Percentiles rank a stretch among this genome's conserved stretches.
Evolutionary conservation across 257 asterid genomes (phyloP).

Genomic region (Gentiana macrophylla): DNA sequence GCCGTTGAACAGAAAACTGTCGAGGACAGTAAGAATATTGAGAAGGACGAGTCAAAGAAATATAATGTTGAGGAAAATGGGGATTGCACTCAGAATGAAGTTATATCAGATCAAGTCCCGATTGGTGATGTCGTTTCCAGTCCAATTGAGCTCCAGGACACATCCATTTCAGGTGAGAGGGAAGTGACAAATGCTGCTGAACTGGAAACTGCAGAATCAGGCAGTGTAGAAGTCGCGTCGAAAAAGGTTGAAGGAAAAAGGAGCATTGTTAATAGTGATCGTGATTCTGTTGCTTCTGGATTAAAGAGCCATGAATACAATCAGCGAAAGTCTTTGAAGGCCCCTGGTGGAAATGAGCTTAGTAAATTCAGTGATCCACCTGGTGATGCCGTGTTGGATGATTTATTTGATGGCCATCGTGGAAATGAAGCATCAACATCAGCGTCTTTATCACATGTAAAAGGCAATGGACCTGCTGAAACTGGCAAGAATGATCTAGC

Average conservation of each 20-base stretch:
- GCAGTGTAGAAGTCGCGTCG: slow-evolving; percentile 24
- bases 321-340: slow-evolving; percentile 57
- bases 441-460: slow-evolving; percentile 52
- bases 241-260: slow-evolving; percentile 44
- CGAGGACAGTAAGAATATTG: slow-evolving; percentile 36
- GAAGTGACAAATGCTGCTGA: slow-evolving; percentile 42
- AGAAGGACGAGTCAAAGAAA: slow-evolving; percentile 28
- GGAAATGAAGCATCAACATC: slow-evolving; percentile 76
- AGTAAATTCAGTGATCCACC: slow-evolving; percentile 94
- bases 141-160: slow-evolving; percentile 18
- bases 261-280: slow-evolving; percentile 35
- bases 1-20: slow-evolving; percentile 34
- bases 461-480: slow-evolving; percentile 35
- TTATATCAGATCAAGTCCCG: slow-evolving; percentile 54
- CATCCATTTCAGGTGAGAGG: slow-evolving; percentile 29
- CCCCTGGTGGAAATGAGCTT: slow-evolving; percentile 59
- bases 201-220: slow-evolving; percentile 35
- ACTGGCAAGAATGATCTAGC: slow-evolving; percentile 83
- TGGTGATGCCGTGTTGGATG: slow-evolving; percentile 90
- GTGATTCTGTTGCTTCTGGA: slow-evolving; percentile 39
- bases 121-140: slow-evolving; percentile 32
- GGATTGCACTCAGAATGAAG: slow-evolving; percentile 38
- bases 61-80: slow-evolving; percentile 29
- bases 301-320: slow-evolving; percentile 42
- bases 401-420: slow-evolving; percentile 66